Evolutionary conservation across 1,284 basidiomycete species (phyloP), one percentile per base, ranked within the genome.

Genomic region (Laetiporus sulphureus): DNA sequence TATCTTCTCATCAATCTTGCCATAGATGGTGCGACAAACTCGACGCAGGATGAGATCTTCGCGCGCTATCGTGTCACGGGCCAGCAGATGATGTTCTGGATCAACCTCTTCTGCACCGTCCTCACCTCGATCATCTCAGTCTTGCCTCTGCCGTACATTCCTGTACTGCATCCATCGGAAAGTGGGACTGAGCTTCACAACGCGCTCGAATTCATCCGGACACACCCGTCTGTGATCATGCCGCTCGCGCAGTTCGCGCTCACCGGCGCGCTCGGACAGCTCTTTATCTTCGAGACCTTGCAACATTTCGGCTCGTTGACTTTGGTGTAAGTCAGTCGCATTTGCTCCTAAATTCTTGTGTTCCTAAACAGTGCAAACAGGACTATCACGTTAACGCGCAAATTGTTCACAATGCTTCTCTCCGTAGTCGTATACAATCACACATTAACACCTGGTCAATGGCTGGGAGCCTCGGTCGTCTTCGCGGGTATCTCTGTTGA

Each of bases 61-160:
- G 70, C 78, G 29, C 67, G 72, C 18, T 79, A 83, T 65, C 73
- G 76, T 30, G 79, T 94, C 16, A 80, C 83, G 0, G 96, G 96
- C 3, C 93, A 96, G 61, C 95, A 99, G 62, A 97, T 99, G 93
- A 99, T 99, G 96, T 84, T 99, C 60, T 95, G 84, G 79, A 97
- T 97, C 64, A 95, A 95, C 61, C 57, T 83, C 22, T 83, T 92
- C 64, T 84, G 84, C 60, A 88, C 90, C 2, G 36, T 79, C 29
- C 63, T 92, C 47, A 81, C 82, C 6, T 65, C 75, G 4, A 59
- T 77, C 25, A 72, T 92, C 25, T 79, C 83, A 10, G 62, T 82
- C 2, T 72, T 91, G 19, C 81, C 83, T 2, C 64, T 85, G 27
- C 81, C 85, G 3, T 75, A 83, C 51, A 84, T 90, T 48, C 85